Conservation (phyloP, 176 grass and related monocot genomes). For the Aegilops speltoides region DNA sequence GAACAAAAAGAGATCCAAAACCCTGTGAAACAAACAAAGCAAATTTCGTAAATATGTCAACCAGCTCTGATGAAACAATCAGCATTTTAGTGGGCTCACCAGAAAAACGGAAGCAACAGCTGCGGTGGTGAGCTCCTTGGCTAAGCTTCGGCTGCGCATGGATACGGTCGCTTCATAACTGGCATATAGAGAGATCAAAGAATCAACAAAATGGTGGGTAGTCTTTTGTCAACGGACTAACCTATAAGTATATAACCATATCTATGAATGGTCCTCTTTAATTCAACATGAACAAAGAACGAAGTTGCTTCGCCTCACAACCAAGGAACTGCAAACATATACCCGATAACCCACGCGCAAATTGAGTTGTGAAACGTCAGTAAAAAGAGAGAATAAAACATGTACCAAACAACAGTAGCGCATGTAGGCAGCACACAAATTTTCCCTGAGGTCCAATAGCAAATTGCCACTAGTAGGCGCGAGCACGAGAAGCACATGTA, state of each 20-base stretch:
- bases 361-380: not conserved
- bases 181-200: not conserved
- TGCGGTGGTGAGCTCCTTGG: constrained; percentile 56
- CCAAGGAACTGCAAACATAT: not conserved
- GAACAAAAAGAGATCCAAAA: constrained; percentile 68
- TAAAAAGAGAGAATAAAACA: not conserved
- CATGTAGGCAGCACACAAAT: not conserved
- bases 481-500: not conserved
- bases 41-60: not conserved
- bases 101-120: constrained; percentile 49
- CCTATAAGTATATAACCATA: not conserved
- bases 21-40: constrained; percentile 32
- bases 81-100: constrained; percentile 14
- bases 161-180: constrained; percentile 67
- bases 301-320: not conserved
- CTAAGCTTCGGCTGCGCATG: constrained; percentile 31
- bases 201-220: not conserved
- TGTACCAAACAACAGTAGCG: too few species aligned
- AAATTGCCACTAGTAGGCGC: not conserved
- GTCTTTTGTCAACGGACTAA: not conserved
- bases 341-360: not conserved
- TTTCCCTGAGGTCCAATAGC: not conserved
- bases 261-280: not conserved
- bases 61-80: not conserved
- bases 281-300: not conserved